Percentiles rank a stretch among this genome's conserved stretches.
phyloP scores from a whole-genome alignment of 192 early-diverging fungal genomes.

The Gonapodya prolifera region DNA sequence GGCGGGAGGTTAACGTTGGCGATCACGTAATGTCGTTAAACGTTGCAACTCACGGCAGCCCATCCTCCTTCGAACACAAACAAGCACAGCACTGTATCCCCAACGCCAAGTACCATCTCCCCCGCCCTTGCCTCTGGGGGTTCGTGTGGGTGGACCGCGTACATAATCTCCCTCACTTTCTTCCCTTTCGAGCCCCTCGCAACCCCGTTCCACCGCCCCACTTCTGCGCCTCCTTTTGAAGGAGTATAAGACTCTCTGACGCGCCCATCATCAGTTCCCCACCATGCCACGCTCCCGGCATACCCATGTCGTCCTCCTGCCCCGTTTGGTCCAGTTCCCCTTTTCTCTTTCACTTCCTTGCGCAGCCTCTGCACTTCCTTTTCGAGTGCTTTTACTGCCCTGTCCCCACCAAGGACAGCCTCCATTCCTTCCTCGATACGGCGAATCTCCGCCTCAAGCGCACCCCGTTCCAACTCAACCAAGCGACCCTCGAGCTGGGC shows the following conservation, averaged over 20 bases:
- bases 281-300: background rate
- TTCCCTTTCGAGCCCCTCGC: background rate
- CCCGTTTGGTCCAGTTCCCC: background rate
- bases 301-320: background rate
- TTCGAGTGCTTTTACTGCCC: background rate
- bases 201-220: background rate
- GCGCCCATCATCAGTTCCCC: background rate
- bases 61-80: background rate
- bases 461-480: background rate
- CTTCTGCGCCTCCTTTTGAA: background rate
- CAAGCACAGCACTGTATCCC: background rate
- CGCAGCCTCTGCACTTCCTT: background rate
- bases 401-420: background rate
- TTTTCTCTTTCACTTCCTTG: background rate
- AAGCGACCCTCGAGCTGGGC: background rate
- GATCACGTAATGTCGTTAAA: too few relatives aligned
- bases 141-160: background rate
- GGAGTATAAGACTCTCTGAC: too few relatives aligned
- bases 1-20: too few relatives aligned
- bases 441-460: background rate
- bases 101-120: background rate
- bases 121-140: background rate
- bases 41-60: background rate
- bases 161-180: background rate
- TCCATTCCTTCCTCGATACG: background rate